Evolutionary conservation across 805 yeast genomes (phyloP), one percentile per base, ranked within the genome.

Genomic region (Henningerozyma blattae): DNA sequence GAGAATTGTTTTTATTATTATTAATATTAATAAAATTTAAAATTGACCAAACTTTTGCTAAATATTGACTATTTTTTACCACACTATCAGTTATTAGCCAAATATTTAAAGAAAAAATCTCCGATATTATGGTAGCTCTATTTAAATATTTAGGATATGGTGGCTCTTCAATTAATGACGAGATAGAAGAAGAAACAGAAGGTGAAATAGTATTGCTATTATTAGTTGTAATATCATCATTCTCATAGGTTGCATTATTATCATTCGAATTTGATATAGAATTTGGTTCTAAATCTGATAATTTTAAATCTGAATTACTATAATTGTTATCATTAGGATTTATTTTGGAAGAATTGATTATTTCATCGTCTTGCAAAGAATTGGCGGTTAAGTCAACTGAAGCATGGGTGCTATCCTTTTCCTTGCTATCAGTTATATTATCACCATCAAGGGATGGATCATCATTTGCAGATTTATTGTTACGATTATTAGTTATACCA

Each of bases 51-150:
- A 91, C 60, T 46, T 71, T 73, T 33, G 71, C 68, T 45, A 91
- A 58, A 32, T 81, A 67, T 5, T 60, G 58, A 3, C 72, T 64
- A 35, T 77, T 74, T 46, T 82, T 89, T 67, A 89, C 80, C 33
- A 91, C 72, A 1, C 93, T 75, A 50, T 91, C 95, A 3, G 91
- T 79, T 22, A 91, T 65, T 3, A 91, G 74, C 95, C 96, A 86
- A 14, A 84, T 85, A 51, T 89, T 95, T 13, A 85, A 78, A 14
- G 87, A 73, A 32, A 91, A 66, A 15, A 91, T 80, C 50, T 89
- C 97, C 0, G 95, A 80, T 15, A 56, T 52, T 12, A 51, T 38
- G 16, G 48, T 50, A 4, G 51, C 56, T 31, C 43, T 50, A 22
- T 44, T 45, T 31, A 50, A 34, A 18, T 27, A 38, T 20, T 41